Evolutionary conservation across 495 filamentous ascomycete genomes (phyloP).

Genomic region (Neurospora tetraspora): DNA sequence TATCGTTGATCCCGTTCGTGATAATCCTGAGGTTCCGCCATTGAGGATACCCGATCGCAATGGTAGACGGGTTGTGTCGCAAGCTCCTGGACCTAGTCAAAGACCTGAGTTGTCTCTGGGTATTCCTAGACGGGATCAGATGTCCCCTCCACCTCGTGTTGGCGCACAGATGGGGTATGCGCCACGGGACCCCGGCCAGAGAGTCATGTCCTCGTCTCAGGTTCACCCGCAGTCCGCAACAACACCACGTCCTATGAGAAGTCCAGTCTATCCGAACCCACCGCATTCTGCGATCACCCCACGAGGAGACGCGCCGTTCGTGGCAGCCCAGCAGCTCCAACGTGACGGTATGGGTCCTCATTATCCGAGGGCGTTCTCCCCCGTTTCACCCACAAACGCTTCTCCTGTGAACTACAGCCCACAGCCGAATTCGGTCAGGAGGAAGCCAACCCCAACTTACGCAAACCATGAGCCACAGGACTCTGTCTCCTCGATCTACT

Average conservation of each 20-base stretch:
- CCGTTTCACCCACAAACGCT: slow-evolving; percentile 7
- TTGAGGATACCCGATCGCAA: slow-evolving; percentile 38
- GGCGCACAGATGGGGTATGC: slow-evolving; percentile 19
- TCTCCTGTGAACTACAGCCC: slow-evolving; percentile 7
- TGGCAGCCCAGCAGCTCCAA: slow-evolving; percentile 18
- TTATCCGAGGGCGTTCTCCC: slow-evolving; percentile 3
- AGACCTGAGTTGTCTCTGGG: slow-evolving; percentile 6
- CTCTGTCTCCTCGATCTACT: slow-evolving; percentile 28
- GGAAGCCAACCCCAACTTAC: slow-evolving; percentile 28
- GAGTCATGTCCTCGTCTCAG: slow-evolving; percentile 17
- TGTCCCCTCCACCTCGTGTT: slow-evolving; percentile 21
- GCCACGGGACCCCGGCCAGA: slow-evolving; percentile 17
- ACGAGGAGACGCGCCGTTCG: slow-evolving; percentile 14
- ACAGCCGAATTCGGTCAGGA: slow-evolving; percentile 21
- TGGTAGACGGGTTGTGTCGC: slow-evolving; percentile 23
- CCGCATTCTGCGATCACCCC: slow-evolving; percentile 21
- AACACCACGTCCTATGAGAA: slow-evolving; percentile 7
- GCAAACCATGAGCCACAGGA: slow-evolving; percentile 23
- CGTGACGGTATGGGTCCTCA: slow-evolving; percentile 7
- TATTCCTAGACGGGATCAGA: slow-evolving; percentile 17
- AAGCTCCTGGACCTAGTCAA: slow-evolving; percentile 6
- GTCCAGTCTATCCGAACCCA: slow-evolving; percentile 25
- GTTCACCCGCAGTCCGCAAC: slow-evolving; percentile 8
- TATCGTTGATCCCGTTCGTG: slow-evolving; percentile 37
- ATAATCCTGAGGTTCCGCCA: slow-evolving; percentile 30